A percentile compares a stretch with the other conserved stretches of the same genome.
Evolutionary conservation across 1,139 yeast species (phyloP).

Genomic region (Suhomyces terraborum): DNA sequence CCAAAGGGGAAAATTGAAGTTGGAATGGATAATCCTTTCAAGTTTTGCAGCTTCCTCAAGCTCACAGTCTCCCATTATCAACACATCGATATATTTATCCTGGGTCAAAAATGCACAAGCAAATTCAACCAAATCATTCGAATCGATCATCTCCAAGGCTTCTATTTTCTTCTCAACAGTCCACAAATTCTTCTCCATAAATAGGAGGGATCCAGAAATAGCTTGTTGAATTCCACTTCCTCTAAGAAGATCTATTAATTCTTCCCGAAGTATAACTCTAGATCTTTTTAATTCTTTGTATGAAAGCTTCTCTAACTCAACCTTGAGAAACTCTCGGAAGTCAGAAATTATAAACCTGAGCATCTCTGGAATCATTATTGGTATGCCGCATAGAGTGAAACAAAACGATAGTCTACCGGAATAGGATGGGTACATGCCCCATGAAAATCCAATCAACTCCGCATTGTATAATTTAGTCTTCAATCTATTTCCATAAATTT

Average conservation of each 20-base stretch:
- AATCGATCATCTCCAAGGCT: constrained; percentile 32
- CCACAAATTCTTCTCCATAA: constrained; percentile 57
- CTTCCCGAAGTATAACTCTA: constrained; percentile 43
- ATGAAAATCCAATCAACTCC: constrained; percentile 52
- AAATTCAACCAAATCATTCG: constrained; percentile 26
- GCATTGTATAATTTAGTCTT: constrained; percentile 49
- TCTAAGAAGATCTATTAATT: constrained; percentile 41
- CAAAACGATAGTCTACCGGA: constrained; percentile 53
- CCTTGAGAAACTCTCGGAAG: constrained; percentile 17
- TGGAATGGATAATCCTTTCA: constrained; percentile 16
- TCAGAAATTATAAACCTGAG: constrained; percentile 26
- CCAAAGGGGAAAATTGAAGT: background rate
- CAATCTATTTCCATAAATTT: constrained; percentile 42
- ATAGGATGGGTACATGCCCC: constrained; percentile 54
- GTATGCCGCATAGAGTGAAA: constrained; percentile 53
- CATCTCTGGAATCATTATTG: constrained; percentile 35
- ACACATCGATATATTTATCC: constrained; percentile 37
- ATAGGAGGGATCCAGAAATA: constrained; percentile 48
- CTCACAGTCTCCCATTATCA: constrained; percentile 53
- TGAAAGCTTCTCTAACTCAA: constrained; percentile 18
- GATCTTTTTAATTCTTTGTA: constrained; percentile 43
- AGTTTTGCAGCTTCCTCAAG: constrained; percentile 13
- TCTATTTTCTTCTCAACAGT: constrained; percentile 50
- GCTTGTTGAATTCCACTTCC: constrained; percentile 45
- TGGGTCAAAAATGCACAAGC: constrained; percentile 22